Percentiles rank a stretch among this genome's conserved stretches.
phyloP scores from a whole-genome alignment of 768 basidiomycete species.

The Hygrophorus pudorinus region DNA sequence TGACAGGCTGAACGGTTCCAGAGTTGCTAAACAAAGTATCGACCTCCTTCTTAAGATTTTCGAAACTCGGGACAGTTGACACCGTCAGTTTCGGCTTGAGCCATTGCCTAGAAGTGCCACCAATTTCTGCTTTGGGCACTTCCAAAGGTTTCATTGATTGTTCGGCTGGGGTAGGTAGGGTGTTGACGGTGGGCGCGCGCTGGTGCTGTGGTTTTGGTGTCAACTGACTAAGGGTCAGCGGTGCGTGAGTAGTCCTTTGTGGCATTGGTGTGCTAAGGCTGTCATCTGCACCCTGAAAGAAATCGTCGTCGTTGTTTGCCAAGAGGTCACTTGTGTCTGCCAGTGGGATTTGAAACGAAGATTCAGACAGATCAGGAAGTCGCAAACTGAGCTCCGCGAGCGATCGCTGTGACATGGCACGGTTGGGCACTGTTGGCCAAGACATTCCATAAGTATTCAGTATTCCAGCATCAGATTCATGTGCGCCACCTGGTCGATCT shows the following conservation, averaged over 20 bases:
- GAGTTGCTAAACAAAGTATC: no score
- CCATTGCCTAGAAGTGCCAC: no score
- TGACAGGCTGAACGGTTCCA: no score
- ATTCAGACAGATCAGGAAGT: constrained; percentile 44
- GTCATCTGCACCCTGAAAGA: constrained; percentile 32
- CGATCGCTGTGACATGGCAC: constrained; percentile 23
- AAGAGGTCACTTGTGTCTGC: constrained; percentile 42
- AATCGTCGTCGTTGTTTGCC: constrained; percentile 33
- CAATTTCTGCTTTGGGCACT: background rate
- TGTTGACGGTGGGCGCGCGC: background rate
- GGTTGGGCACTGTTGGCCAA: no score
- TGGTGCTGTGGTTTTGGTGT: constrained; percentile 24
- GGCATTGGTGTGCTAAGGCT: constrained; percentile 24
- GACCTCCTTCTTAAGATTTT: no score
- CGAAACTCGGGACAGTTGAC: no score
- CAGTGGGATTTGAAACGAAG: constrained; percentile 47
- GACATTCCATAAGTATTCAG: no score
- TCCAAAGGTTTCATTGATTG: background rate
- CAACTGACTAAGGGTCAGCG: constrained; percentile 30
- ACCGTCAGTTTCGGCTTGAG: no score
- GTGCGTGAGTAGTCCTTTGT: constrained; percentile 17
- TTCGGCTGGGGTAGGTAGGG: background rate
- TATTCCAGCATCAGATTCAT: no score
- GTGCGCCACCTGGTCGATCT: no score
- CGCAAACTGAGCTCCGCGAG: constrained; percentile 34